A percentile compares a stretch with the other conserved stretches of the same genome.
Evolutionary conservation across 1,139 yeast species (phyloP).

Genomic region (Wickerhamiella infanticola): DNA sequence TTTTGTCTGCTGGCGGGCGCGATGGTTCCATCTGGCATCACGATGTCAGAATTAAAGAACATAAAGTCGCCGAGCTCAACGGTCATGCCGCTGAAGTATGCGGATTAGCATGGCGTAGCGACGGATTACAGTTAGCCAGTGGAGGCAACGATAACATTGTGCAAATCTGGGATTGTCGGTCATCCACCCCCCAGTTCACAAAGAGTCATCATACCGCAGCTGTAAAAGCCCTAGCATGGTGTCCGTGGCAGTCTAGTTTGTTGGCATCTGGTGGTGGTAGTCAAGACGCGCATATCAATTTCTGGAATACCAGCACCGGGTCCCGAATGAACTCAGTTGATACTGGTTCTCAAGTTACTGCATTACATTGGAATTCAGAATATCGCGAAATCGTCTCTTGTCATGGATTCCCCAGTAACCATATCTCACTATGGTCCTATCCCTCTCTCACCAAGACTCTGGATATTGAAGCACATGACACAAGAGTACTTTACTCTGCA

Average conservation of each 20-base stretch:
- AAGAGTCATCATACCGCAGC: slow-evolving; percentile 84
- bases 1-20: slow-evolving; percentile 69
- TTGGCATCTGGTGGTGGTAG: slow-evolving; percentile 97
- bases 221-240: slow-evolving; percentile 91
- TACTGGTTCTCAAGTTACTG: slow-evolving; percentile 87
- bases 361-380: slow-evolving; percentile 76
- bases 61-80: slow-evolving; percentile 43
- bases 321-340: slow-evolving; percentile 74
- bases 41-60: slow-evolving; percentile 81
- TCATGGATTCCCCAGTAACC: slow-evolving; percentile 85
- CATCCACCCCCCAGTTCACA: slow-evolving; percentile 55
- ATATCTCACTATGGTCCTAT: slow-evolving; percentile 69
- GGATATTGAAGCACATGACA: slow-evolving; percentile 81
- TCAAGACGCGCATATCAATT: slow-evolving; percentile 74
- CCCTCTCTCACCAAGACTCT: slow-evolving; percentile 82
- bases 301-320: slow-evolving; percentile 93
- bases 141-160: slow-evolving; percentile 95
- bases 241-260: slow-evolving; percentile 70
- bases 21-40: slow-evolving; percentile 76
- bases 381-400: slow-evolving; percentile 83
- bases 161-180: slow-evolving; percentile 86
- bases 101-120: slow-evolving; percentile 75
- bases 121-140: slow-evolving; percentile 73
- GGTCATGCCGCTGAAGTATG: slow-evolving; percentile 84
- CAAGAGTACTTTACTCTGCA: slow-evolving; percentile 70